Conservation (phyloP, 331 rosid species). For the Ulmus americana region DNA sequence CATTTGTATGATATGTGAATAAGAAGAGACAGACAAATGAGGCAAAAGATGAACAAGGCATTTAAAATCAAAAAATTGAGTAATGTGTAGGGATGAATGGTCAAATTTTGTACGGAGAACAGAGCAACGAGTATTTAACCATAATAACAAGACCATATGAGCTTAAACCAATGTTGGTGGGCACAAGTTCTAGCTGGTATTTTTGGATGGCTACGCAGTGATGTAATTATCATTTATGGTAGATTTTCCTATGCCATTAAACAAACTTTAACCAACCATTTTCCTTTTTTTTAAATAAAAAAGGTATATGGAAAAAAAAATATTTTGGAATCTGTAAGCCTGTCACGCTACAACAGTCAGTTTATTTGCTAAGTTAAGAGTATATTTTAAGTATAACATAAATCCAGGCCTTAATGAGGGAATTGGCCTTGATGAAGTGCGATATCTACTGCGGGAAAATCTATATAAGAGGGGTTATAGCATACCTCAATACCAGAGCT, state of each 20-base stretch:
- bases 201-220: too few relatives aligned
- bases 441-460: background rate
- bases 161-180: too few relatives aligned
- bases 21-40: background rate
- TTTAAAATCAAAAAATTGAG: background rate
- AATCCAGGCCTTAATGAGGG: background rate
- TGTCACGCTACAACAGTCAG: background rate
- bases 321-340: background rate
- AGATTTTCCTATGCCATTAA: too few relatives aligned
- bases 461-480: constrained; percentile 11
- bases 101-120: background rate
- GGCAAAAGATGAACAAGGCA: background rate
- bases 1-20: background rate
- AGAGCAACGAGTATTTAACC: too few relatives aligned
- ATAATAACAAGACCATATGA: too few relatives aligned
- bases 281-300: too few relatives aligned
- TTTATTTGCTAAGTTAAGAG: background rate
- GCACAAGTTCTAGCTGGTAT: too few relatives aligned
- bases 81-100: background rate
- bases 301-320: background rate
- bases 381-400: background rate
- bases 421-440: background rate
- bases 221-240: too few relatives aligned
- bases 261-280: too few relatives aligned
- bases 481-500: constrained; percentile 68